Evolutionary conservation across 768 basidiomycete genomes (phyloP).

Genomic region (Phaeolepiota aurea): DNA sequence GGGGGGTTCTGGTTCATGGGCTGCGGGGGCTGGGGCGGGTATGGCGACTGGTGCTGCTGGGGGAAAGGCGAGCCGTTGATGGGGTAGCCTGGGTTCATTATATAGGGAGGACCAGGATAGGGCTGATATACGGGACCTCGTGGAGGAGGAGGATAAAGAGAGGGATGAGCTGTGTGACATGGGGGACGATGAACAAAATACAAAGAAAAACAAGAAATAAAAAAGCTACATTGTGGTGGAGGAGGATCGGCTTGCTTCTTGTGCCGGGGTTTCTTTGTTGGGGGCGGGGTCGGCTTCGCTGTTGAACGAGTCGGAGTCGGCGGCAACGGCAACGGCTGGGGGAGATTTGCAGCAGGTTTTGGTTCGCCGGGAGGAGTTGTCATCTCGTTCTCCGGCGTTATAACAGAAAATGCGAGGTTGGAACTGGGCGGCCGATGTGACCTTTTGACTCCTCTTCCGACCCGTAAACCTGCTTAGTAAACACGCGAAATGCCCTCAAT

Average conservation of each 20-base stretch:
- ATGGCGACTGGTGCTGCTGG: constrained; percentile 23
- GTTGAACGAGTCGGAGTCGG: constrained; percentile 31
- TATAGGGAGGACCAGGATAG: constrained; percentile 45
- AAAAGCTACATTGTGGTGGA: constrained; percentile 14
- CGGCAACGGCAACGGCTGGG: constrained; percentile 36
- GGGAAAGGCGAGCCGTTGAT: constrained; percentile 44
- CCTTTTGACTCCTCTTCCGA: constrained; percentile 23
- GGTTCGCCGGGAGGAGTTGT: constrained; percentile 42
- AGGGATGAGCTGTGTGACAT: constrained; percentile 14
- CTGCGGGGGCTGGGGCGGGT: constrained; percentile 23
- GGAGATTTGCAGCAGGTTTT: constrained; percentile 18
- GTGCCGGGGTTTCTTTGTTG: constrained; percentile 46
- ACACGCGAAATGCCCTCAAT: constrained; percentile 11
- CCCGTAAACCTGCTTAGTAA: constrained; percentile 34
- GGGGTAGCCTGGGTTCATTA: constrained; percentile 70
- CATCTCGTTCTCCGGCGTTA: constrained; percentile 38
- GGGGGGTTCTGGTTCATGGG: constrained; percentile 25
- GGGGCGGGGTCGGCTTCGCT: constrained; percentile 33
- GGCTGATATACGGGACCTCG: constrained; percentile 40
- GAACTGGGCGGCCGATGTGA: constrained; percentile 23
- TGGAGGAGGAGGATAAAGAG: constrained; percentile 20
- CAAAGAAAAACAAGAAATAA: constrained; percentile 6
- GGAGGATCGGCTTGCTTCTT: constrained; percentile 30
- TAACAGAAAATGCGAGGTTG: constrained; percentile 24
- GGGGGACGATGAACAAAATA: constrained; percentile 9